A percentile compares a stretch with the other conserved stretches of the same genome.
These are phyloP conservation scores for Aspergillus fumigatiaffinis DNA, from an alignment of 2,329 filamentous ascomycete species.

Conservation along the genomic window DNA sequence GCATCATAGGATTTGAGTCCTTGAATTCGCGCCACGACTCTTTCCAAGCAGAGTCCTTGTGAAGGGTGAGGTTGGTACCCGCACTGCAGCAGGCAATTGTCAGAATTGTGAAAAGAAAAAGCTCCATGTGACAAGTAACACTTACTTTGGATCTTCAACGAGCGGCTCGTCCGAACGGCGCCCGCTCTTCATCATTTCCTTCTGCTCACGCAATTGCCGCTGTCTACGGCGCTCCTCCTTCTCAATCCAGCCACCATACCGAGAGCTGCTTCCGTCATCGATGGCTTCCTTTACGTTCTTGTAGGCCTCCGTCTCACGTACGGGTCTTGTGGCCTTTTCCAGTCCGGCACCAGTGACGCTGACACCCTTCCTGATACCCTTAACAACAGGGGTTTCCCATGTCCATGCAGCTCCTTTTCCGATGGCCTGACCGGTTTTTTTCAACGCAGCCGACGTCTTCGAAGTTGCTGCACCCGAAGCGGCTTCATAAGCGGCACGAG, in stretches of 20 bases:
- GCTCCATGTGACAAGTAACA: constrained; percentile 16
- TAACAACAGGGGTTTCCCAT: constrained; percentile 92
- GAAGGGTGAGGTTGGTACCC: constrained; percentile 87
- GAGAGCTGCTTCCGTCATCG: constrained; percentile 91
- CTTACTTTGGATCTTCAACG: constrained; percentile 85
- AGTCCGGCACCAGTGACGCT: constrained; percentile 80
- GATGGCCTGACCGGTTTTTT: constrained; percentile 78
- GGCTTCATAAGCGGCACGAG: constrained; percentile 79
- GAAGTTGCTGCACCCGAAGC: constrained; percentile 79
- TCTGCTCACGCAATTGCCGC: constrained; percentile 67
- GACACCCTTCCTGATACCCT: constrained; percentile 82
- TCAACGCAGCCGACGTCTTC: constrained; percentile 74
- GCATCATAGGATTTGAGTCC: constrained; percentile 82
- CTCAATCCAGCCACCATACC: constrained; percentile 95
- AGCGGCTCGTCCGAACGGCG: constrained; percentile 55
- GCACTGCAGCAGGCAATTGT: constrained; percentile 56
- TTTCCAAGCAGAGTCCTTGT: constrained; percentile 97
- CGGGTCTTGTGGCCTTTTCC: constrained; percentile 91
- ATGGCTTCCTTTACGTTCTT: constrained; percentile 94
- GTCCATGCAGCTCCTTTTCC: constrained; percentile 93
- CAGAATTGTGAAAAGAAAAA: constrained; percentile 24
- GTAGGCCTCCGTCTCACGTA: constrained; percentile 90
- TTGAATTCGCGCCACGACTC: constrained; percentile 97
- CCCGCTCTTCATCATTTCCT: constrained; percentile 54
- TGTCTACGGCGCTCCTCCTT: constrained; percentile 86